Evolutionary conservation across 352 stramenopile genomes (phyloP).

Genomic region (Phytophthora pini): DNA sequence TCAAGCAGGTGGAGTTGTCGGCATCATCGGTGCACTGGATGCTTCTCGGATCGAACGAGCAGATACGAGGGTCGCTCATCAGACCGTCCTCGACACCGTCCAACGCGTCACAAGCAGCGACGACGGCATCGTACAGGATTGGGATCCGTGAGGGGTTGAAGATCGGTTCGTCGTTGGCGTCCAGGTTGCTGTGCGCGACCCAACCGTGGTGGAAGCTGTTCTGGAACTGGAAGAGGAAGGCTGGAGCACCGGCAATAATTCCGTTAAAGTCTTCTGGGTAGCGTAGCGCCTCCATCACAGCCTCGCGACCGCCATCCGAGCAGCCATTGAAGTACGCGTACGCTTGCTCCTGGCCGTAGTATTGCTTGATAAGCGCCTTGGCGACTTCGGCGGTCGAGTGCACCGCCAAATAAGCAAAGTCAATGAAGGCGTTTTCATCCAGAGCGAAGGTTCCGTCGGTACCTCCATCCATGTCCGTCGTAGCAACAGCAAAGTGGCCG

Average conservation of each 20-base stretch:
- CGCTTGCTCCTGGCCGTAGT: conserved; percentile 40
- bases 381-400: conserved; percentile 36
- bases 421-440: conserved; percentile 30
- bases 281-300: conserved; percentile 39
- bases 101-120: conserved; percentile 32
- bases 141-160: conserved; percentile 29
- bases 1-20: conserved; percentile 3
- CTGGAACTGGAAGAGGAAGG: conserved; percentile 41
- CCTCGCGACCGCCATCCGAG: conserved; percentile 44
- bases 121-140: conserved; percentile 34
- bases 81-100: conserved; percentile 20
- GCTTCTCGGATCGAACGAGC: not conserved
- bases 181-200: conserved; percentile 31
- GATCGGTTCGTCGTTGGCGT: conserved; percentile 25
- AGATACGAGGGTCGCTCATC: conserved; percentile 3
- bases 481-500: conserved; percentile 40
- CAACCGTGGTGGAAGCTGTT: conserved; percentile 47
- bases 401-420: conserved; percentile 43
- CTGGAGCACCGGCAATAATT: conserved; percentile 41
- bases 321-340: conserved; percentile 53
- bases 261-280: conserved; percentile 46
- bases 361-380: conserved; percentile 47
- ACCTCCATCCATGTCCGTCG: conserved; percentile 40
- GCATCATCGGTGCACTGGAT: conserved; percentile 1
- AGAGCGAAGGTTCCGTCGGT: conserved; percentile 38